Percentiles rank a stretch among this genome's conserved stretches.
Conservation (phyloP, 108 stramenopile species). For the Cafeteria roenbergensis region DNA sequence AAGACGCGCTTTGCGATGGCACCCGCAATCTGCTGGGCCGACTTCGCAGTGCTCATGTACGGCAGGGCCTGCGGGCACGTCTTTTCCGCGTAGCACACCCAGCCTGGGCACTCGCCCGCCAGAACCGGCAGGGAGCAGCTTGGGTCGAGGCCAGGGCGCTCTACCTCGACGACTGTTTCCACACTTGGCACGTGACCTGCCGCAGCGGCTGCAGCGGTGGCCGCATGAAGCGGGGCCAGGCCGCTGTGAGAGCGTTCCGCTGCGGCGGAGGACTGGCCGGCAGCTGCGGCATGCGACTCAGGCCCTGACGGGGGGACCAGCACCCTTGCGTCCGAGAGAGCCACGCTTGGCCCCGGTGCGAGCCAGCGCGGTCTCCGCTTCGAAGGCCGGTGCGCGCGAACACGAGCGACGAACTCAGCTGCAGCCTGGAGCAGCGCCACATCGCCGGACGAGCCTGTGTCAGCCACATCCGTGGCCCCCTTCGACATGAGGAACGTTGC, state of each 20-base stretch:
- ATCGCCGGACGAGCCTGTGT: too few species aligned
- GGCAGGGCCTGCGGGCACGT: constrained; percentile 60
- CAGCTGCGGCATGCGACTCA: background rate
- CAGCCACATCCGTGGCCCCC: too few species aligned
- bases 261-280: background rate
- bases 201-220: background rate
- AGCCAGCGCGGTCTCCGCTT: too few species aligned
- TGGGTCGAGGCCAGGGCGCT: background rate
- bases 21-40: constrained; percentile 57
- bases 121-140: constrained; percentile 54
- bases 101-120: constrained; percentile 82
- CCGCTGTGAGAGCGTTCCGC: background rate
- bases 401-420: too few species aligned
- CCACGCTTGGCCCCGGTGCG: too few species aligned
- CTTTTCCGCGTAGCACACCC: constrained; percentile 96
- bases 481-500: too few species aligned
- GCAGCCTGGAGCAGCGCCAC: too few species aligned
- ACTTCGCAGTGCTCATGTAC: constrained; percentile 61
- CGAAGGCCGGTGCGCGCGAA: too few species aligned
- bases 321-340: too few species aligned
- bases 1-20: constrained; percentile 26
- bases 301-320: too few species aligned
- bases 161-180: background rate
- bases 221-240: too few species aligned
- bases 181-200: background rate